phyloP scores from a whole-genome alignment of 2,329 filamentous ascomycete species.

The Ascochyta pisi region DNA sequence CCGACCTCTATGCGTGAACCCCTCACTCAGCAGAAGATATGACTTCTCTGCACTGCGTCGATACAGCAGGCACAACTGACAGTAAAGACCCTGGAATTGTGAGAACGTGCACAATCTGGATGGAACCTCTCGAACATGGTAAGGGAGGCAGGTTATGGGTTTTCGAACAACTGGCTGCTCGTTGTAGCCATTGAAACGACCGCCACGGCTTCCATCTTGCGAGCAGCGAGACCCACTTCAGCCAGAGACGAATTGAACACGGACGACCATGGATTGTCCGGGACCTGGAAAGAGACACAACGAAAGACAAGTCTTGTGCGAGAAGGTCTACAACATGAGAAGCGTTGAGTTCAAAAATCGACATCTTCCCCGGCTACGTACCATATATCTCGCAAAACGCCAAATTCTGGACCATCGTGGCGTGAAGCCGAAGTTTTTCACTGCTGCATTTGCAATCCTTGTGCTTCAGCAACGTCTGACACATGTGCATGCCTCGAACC shows the following conservation, averaged over 20 bases:
- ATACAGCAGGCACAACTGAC: background rate
- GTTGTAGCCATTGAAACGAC: background rate
- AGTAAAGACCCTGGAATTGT: background rate
- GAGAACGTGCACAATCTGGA: background rate
- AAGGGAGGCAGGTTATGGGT: background rate
- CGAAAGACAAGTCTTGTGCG: background rate
- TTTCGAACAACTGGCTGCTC: background rate
- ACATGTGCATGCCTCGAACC: background rate
- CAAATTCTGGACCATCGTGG: slow-evolving; percentile 18
- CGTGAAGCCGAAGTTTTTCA: slow-evolving; percentile 24
- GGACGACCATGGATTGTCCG: background rate
- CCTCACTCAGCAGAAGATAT: background rate
- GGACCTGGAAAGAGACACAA: background rate
- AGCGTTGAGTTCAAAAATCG: slow-evolving; percentile 15
- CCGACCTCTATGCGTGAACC: background rate
- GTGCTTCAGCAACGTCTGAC: slow-evolving; percentile 15
- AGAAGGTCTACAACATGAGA: slow-evolving; percentile 18
- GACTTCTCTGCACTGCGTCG: background rate
- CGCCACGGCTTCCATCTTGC: background rate
- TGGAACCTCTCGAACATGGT: background rate
- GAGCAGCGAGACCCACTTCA: background rate
- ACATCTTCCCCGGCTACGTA: slow-evolving; percentile 30
- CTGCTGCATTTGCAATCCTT: slow-evolving; percentile 13
- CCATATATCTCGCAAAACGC: slow-evolving; percentile 26
- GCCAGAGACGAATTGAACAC: background rate